These are phyloP conservation scores for Salix exigua DNA, from an alignment of 345 rosid species.

Conservation along the genomic window DNA sequence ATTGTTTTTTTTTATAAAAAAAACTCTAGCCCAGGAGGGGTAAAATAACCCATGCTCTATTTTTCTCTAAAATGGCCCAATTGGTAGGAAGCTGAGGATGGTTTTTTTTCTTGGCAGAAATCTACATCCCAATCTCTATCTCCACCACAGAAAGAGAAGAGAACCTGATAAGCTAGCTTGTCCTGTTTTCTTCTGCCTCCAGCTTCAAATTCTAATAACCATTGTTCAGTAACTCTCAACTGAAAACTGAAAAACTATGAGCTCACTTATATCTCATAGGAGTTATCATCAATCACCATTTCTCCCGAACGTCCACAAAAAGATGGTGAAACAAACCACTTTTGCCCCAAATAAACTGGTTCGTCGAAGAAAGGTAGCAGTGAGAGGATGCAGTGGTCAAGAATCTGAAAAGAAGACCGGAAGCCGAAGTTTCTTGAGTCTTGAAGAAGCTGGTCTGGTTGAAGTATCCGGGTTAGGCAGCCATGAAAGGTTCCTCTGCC, in stretches of 20 bases:
- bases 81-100: too few species aligned
- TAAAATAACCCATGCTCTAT: too few species aligned
- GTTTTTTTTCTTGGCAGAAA: too few species aligned
- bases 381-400: constrained; percentile 34
- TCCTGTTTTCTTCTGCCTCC: neutral
- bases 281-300: constrained; percentile 23
- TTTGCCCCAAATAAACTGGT: constrained; percentile 6
- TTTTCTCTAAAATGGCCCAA: too few species aligned
- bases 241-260: constrained; percentile 8
- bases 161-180: too few species aligned
- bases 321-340: neutral
- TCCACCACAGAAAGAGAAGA: too few species aligned
- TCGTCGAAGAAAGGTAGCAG: constrained; percentile 12
- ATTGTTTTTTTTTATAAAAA: too few species aligned
- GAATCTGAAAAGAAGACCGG: constrained; percentile 37
- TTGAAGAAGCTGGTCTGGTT: constrained; percentile 90
- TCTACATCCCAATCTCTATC: too few species aligned
- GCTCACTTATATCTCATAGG: constrained; percentile 16
- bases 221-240: too few species aligned
- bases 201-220: neutral
- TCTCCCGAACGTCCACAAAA: constrained; percentile 9
- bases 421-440: constrained; percentile 49
- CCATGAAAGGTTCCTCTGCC: constrained; percentile 81
- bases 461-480: constrained; percentile 72
- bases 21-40: too few species aligned